Evolutionary conservation across 352 stramenopile genomes (phyloP).

Genomic region (Phytophthora palmivora): DNA sequence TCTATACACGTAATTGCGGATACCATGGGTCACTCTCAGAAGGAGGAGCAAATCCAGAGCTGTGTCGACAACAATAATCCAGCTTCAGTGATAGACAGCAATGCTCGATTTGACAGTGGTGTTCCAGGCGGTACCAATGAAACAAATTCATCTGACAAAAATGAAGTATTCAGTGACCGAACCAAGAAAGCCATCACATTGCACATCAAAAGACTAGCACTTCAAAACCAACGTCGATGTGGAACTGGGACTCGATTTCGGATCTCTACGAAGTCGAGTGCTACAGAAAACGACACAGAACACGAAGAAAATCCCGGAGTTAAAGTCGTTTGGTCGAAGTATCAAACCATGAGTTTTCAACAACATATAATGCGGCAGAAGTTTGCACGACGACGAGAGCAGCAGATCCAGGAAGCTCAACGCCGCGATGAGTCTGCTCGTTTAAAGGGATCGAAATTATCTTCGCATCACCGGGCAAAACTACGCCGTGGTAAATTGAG

Average conservation of each 20-base stretch:
- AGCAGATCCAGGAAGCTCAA: slow-evolving; percentile 32
- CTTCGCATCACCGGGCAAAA: slow-evolving; percentile 1
- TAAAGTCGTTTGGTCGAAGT: slow-evolving; percentile 45
- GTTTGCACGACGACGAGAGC: slow-evolving; percentile 35
- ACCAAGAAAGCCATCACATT: slow-evolving; percentile 26
- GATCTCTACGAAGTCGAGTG: neutral
- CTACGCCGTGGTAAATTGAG: slow-evolving; percentile 1
- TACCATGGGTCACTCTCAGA: neutral
- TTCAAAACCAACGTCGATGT: slow-evolving; percentile 9
- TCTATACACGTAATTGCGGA: neutral
- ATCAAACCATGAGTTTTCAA: slow-evolving; percentile 63
- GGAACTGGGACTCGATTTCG: neutral
- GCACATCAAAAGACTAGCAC: slow-evolving; percentile 22
- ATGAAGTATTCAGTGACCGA: slow-evolving; percentile 19
- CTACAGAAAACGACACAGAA: neutral
- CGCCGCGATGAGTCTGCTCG: slow-evolving; percentile 35
- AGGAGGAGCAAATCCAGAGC: neutral
- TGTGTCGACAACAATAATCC: neutral
- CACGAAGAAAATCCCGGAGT: neutral
- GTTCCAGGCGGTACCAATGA: neutral
- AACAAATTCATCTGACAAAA: neutral
- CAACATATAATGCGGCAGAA: slow-evolving; percentile 65
- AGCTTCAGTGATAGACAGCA: neutral
- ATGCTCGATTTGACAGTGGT: neutral
- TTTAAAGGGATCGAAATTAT: slow-evolving; percentile 19